Evolutionary conservation across 768 basidiomycete species (phyloP), one percentile per base, ranked within the genome.

Genomic region (Fistulinella prunicolor): DNA sequence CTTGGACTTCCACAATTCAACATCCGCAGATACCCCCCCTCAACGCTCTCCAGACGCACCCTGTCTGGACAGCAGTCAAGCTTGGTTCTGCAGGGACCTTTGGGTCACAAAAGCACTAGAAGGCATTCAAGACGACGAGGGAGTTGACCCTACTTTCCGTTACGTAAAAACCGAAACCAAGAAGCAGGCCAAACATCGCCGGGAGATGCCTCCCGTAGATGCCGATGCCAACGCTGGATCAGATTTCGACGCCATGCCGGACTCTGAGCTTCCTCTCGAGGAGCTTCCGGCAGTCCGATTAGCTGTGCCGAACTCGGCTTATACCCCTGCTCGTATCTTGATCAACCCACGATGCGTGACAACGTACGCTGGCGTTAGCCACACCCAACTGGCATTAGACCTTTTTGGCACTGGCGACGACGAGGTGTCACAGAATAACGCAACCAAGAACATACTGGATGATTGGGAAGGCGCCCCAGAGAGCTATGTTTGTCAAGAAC

Each of bases 401-500:
- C 69, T 99, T 57, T 98, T 97, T 59, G 95, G 94, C 0, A 70
- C 74, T 9, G 77, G 81, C 34, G 79, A 82, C n/a, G 83, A 83
- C 20, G 84, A 89, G 40, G 76, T 73, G 35, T 55, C 70, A 14
- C 69, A 73, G 22, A 78, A 77, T 38, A 67, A 67, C 17, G 39
- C 55, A 3, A 66, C 66, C 21, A 92, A 87, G 66, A 95, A 97
- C 68, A 78, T 89, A 0, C 67, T 98, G 44, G 90, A 94, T 38
- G 92, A 96, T 62, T 98, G 94, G 94, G 87, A 92, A 46, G 89
- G 91, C 22, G 92, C 96, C 6, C 96, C 96, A 0, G 94, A 97
- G 64, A 92, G 88, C 54, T 99, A 96, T 68, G 94, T 97, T 6
- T 99, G 96, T 62, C 96, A 98, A 70, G 96, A 99, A 67, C 90